phyloP scores from a whole-genome alignment of 1,284 basidiomycete genomes.

The Sanghuangporus baumii region DNA sequence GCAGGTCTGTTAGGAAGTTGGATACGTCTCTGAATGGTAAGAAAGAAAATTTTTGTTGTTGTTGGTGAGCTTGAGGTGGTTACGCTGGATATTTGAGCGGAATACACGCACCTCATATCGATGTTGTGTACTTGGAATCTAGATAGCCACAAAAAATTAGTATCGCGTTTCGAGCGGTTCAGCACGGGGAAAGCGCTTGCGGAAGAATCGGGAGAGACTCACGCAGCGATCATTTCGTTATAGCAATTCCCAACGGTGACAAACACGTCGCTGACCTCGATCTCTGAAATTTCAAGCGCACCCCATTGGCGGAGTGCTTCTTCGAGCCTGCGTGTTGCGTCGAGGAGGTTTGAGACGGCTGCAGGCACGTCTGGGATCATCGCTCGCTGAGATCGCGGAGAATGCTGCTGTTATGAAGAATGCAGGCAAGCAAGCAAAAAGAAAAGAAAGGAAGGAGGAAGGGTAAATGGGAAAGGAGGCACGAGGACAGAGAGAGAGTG shows the following conservation, averaged over 20 bases:
- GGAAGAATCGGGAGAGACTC: background rate
- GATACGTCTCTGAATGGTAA: constrained; percentile 70
- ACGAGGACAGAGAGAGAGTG: background rate
- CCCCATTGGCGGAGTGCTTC: constrained; percentile 79
- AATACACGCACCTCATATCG: constrained; percentile 62
- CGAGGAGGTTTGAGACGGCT: constrained; percentile 79
- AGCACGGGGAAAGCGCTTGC: background rate
- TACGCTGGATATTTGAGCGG: constrained; percentile 5
- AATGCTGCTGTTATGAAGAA: constrained; percentile 17
- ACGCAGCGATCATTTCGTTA: constrained; percentile 73
- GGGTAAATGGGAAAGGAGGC: background rate
- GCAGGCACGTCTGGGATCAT: constrained; percentile 43
- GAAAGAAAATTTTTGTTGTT: background rate
- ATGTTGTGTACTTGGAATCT: constrained; percentile 72
- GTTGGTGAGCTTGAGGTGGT: background rate
- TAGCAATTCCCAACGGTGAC: constrained; percentile 93
- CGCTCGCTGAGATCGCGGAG: constrained; percentile 17
- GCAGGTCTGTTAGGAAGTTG: constrained; percentile 74
- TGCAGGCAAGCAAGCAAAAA: background rate
- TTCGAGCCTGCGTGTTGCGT: constrained; percentile 84
- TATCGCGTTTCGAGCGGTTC: background rate
- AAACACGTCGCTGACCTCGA: constrained; percentile 87
- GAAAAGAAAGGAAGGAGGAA: background rate
- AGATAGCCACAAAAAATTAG: background rate
- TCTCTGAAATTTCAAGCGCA: constrained; percentile 58